Conservation (phyloP, 352 stramenopile species). For the Discostella stelligera region DNA sequence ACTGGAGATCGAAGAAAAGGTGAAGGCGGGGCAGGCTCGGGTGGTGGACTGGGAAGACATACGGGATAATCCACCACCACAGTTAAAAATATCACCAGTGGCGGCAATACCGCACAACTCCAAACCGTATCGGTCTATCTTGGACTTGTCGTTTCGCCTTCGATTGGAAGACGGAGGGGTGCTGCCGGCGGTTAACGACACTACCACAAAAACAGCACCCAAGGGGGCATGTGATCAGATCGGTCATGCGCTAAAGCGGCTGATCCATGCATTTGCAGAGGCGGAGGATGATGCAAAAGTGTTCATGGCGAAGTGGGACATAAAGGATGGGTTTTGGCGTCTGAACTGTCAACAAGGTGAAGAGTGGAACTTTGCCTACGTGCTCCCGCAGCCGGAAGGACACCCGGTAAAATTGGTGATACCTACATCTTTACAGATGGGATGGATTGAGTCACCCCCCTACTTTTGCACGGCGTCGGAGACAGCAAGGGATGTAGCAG, state of each 20-base stretch:
- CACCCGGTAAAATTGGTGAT: conserved; percentile 27
- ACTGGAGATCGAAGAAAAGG: conserved; percentile 4
- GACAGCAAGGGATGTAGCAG: conserved; percentile 10
- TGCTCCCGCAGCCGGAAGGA: conserved; percentile 19
- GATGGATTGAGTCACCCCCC: neutral
- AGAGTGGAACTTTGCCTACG: conserved; percentile 54
- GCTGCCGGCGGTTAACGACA: conserved; percentile 8
- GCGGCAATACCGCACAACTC: conserved; percentile 30
- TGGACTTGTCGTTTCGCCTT: conserved; percentile 8
- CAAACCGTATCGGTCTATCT: neutral
- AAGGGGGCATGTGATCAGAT: neutral
- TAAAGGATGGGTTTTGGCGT: conserved; percentile 39
- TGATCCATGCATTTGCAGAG: conserved; percentile 10
- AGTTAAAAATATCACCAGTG: conserved; percentile 24
- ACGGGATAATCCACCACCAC: conserved; percentile 13
- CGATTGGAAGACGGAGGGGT: neutral
- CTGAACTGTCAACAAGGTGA: conserved; percentile 10
- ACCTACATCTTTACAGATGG: conserved; percentile 13
- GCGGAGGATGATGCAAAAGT: neutral
- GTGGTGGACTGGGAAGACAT: conserved; percentile 20
- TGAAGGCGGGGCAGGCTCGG: neutral
- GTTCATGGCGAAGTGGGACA: conserved; percentile 29
- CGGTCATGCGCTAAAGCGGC: neutral
- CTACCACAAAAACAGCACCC: too few species aligned
- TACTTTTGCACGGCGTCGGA: too few species aligned